These are phyloP conservation scores for Lentinula boryana DNA, from an alignment of 768 basidiomycete genomes.

Conservation along the genomic window DNA sequence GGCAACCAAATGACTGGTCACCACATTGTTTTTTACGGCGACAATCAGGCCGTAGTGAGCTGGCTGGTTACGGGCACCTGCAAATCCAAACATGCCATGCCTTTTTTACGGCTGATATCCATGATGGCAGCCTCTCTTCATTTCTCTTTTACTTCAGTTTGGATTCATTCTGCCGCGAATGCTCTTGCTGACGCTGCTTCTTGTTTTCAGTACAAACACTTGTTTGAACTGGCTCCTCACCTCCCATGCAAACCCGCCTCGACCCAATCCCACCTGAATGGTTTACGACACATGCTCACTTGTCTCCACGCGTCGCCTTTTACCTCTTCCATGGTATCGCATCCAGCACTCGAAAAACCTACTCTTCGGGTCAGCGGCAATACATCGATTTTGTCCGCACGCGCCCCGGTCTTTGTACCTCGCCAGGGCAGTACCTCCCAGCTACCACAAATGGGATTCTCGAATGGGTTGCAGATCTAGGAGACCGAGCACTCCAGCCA, in stretches of 20 bases:
- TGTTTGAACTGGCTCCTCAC: conserved; percentile 13
- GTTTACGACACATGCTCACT: background rate
- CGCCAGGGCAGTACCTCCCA: conserved; percentile 9
- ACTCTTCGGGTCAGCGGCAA: background rate
- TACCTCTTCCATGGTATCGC: conserved; percentile 26
- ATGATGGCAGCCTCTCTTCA: conserved; percentile 2
- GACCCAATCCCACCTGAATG: conserved; percentile 10
- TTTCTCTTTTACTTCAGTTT: background rate
- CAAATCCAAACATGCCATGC: conserved; percentile 5
- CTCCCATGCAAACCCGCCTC: conserved; percentile 6
- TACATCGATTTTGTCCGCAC: no score
- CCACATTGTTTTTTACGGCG: background rate
- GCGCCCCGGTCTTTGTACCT: background rate
- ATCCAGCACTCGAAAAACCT: conserved; percentile 21
- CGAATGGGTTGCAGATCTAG: conserved; percentile 12
- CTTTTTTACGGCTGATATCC: background rate
- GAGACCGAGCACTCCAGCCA: conserved; percentile 2
- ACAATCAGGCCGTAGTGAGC: conserved; percentile 10
- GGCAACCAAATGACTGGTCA: conserved; percentile 8
- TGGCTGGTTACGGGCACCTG: conserved; percentile 2
- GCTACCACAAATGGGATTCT: conserved; percentile 8
- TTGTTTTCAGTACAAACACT: conserved; percentile 9
- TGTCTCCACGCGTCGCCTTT: conserved; percentile 10
- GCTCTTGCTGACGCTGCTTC: conserved; percentile 9
- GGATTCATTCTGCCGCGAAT: background rate